Percentiles rank a stretch among this genome's conserved stretches.
Evolutionary conservation across 192 early-diverging fungal species (phyloP).

Genomic region (Lobulomyces angularis): DNA sequence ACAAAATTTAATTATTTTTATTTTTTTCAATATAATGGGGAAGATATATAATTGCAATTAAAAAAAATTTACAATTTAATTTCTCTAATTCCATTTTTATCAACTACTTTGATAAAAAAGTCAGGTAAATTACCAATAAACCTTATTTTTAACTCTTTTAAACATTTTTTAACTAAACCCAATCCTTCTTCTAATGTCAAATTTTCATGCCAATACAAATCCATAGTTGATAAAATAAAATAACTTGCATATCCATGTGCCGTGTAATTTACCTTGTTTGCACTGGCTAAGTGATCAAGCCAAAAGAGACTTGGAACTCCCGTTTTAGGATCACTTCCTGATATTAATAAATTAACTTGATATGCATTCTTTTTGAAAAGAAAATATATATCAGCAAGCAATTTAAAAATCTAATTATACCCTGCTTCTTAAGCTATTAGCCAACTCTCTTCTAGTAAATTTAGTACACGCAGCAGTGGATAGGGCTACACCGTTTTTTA

Average conservation of each 20-base stretch:
- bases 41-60: too few species aligned
- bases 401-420: conserved; percentile 16
- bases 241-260: conserved; percentile 89
- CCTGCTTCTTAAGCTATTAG: conserved; percentile 69
- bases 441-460: conserved; percentile 76
- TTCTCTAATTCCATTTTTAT: conserved; percentile 72
- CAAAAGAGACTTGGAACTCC: conserved; percentile 68
- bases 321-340: conserved; percentile 66
- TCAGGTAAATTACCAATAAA: conserved; percentile 75
- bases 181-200: conserved; percentile 76
- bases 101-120: conserved; percentile 75
- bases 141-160: conserved; percentile 67
- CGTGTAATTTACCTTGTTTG: conserved; percentile 68
- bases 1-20: too few species aligned
- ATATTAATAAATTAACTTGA: conserved; percentile 79
- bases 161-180: conserved; percentile 69
- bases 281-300: conserved; percentile 79
- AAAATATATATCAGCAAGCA: background rate
- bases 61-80: conserved; percentile 42
- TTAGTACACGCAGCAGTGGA: conserved; percentile 62
- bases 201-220: conserved; percentile 74
- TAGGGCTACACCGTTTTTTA: conserved; percentile 75
- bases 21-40: too few species aligned
- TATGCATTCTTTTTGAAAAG: conserved; percentile 56
- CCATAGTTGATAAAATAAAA: conserved; percentile 81